phyloP scores from a whole-genome alignment of 352 stramenopile genomes.

The Paralagenidium karlingii region DNA sequence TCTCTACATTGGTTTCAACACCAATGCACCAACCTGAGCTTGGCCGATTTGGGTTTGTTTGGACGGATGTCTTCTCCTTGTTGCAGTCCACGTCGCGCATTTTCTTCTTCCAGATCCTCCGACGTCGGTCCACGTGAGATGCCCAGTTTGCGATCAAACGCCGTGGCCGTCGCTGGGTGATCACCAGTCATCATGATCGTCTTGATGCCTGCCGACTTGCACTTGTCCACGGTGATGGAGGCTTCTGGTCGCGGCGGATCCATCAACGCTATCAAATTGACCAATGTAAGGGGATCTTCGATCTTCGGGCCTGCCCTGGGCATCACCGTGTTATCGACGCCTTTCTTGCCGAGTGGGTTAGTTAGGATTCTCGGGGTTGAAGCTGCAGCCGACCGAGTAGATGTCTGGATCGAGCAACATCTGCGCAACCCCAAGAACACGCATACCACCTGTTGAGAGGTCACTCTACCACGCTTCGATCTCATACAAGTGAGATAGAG shows the following conservation, averaged over 20 bases:
- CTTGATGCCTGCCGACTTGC: conserved; percentile 86
- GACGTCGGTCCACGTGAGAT: conserved; percentile 85
- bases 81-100: conserved; percentile 32
- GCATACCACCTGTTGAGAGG: conserved; percentile 57
- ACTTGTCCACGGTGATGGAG: conserved; percentile 79
- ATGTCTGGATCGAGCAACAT: conserved; percentile 37
- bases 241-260: conserved; percentile 89
- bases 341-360: conserved; percentile 72
- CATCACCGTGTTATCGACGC: conserved; percentile 58
- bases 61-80: conserved; percentile 57
- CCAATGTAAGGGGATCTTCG: conserved; percentile 77
- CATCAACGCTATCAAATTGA: conserved; percentile 93
- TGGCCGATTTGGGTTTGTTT: conserved; percentile 46
- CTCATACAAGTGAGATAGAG: conserved; percentile 80
- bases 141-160: conserved; percentile 89
- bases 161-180: conserved; percentile 86
- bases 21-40: no score
- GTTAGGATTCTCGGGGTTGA: conserved; percentile 75
- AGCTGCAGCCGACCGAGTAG: conserved; percentile 43
- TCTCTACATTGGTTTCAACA: no score
- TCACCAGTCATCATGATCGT: conserved; percentile 94
- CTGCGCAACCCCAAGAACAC: conserved; percentile 50
- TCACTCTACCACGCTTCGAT: conserved; percentile 30
- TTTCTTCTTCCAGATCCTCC: conserved; percentile 76
- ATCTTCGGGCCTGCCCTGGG: conserved; percentile 63